Evolutionary conservation across 1,139 yeast genomes (phyloP).

Genomic region (Scheffersomyces segobiensis): DNA sequence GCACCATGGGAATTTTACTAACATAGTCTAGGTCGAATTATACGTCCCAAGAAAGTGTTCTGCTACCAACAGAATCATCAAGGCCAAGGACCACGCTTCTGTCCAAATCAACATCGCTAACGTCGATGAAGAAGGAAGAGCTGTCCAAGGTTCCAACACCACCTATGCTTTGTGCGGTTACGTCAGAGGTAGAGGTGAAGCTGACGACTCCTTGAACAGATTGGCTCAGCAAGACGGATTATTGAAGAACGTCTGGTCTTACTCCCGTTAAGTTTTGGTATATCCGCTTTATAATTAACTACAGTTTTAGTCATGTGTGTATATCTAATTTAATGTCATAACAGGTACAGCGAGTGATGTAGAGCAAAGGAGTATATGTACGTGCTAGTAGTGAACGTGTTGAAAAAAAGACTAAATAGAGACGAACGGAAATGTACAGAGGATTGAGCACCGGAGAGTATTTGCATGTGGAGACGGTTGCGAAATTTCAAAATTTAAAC

Average conservation of each 20-base stretch:
- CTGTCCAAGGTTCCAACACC: slow-evolving; percentile 87
- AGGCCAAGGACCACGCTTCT: slow-evolving; percentile 99
- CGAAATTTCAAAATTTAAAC: too few species aligned
- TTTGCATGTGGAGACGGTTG: too few species aligned
- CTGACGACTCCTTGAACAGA: slow-evolving; percentile 99
- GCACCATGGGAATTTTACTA: slow-evolving; percentile 27
- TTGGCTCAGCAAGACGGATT: slow-evolving; percentile 99
- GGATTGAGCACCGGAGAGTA: too few species aligned
- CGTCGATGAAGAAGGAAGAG: slow-evolving; percentile 91
- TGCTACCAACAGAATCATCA: slow-evolving; percentile 99
- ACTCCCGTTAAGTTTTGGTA: slow-evolving; percentile 79
- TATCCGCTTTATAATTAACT: slow-evolving; percentile 18
- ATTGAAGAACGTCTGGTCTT: slow-evolving; percentile 97
- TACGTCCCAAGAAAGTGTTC: slow-evolving; percentile 99
- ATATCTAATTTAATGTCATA: slow-evolving; percentile 20
- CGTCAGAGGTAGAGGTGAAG: slow-evolving; percentile 80
- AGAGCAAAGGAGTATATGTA: background rate
- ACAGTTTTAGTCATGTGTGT: slow-evolving; percentile 11
- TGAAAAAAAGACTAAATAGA: too few species aligned
- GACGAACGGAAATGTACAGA: too few species aligned
- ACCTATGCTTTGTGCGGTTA: slow-evolving; percentile 97
- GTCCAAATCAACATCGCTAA: slow-evolving; percentile 71
- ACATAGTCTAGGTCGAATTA: slow-evolving; percentile 81
- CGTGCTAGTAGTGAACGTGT: too few species aligned
- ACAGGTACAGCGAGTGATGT: slow-evolving; percentile 5